These are phyloP conservation scores for Dichotomopilus funicola DNA, from an alignment of 2,329 filamentous ascomycete genomes.

Conservation along the genomic window DNA sequence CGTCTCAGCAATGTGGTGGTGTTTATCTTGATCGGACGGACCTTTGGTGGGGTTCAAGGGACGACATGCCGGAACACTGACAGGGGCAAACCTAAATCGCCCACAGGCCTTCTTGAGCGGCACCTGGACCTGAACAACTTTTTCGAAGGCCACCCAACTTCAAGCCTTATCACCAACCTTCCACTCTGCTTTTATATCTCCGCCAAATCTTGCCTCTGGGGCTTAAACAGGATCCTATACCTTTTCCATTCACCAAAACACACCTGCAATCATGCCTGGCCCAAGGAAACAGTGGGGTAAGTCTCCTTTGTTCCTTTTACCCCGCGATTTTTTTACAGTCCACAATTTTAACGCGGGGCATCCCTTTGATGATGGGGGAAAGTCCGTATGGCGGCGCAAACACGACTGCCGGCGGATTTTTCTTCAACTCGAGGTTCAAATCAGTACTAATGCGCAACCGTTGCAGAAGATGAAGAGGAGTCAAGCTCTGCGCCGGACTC, in stretches of 20 bases:
- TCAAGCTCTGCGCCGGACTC: conserved; percentile 33
- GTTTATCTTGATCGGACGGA: no score
- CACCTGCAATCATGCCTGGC: conserved; percentile 28
- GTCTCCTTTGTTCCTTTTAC: conserved; percentile 22
- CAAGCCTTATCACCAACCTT: conserved; percentile 1
- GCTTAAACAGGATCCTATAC: no score
- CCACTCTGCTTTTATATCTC: no score
- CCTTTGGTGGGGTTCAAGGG: no score
- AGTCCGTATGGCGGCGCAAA: neutral
- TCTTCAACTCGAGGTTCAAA: neutral
- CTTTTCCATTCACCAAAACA: no score
- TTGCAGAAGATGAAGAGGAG: conserved; percentile 30
- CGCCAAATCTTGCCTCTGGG: no score
- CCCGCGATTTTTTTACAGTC: conserved; percentile 12
- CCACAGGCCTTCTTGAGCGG: neutral
- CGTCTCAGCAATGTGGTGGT: no score
- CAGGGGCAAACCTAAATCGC: neutral
- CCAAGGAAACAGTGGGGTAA: conserved; percentile 36
- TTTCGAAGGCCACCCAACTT: conserved; percentile 8
- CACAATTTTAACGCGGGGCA: neutral
- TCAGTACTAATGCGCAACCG: conserved; percentile 5
- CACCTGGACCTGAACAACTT: neutral
- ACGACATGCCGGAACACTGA: neutral
- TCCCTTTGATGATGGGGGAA: neutral
- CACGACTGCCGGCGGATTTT: neutral